Conservation (phyloP, 139 green algal genomes). For the Chlamydomonas incerta region DNA sequence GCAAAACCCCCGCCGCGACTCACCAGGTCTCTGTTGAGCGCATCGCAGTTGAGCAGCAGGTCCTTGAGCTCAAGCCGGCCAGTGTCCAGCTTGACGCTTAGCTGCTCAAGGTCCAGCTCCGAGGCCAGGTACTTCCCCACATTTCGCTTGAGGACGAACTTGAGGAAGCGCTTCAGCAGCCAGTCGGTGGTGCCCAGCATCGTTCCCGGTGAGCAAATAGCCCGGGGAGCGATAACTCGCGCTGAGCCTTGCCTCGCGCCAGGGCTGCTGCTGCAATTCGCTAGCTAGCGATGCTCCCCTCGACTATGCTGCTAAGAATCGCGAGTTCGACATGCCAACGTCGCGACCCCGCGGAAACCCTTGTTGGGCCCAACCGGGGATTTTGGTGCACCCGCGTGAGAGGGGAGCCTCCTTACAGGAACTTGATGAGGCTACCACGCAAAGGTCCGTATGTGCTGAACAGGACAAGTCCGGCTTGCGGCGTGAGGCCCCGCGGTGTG, state of each 20-base stretch:
- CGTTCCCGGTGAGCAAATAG: not conserved
- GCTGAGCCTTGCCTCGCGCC: too few species aligned
- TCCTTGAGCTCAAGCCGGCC: constrained; percentile 76
- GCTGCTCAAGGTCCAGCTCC: constrained; percentile 80
- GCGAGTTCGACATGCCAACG: too few species aligned
- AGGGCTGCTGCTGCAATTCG: too few species aligned
- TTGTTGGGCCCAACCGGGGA: too few species aligned
- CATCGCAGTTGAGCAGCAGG: constrained; percentile 75
- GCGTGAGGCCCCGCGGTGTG: too few species aligned
- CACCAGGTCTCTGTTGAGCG: constrained; percentile 77
- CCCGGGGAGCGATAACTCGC: too few species aligned
- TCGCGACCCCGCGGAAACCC: too few species aligned
- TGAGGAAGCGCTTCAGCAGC: constrained; percentile 76
- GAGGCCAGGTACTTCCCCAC: constrained; percentile 65
- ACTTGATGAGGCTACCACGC: too few species aligned
- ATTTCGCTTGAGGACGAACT: constrained; percentile 77
- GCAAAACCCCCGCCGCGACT: not conserved
- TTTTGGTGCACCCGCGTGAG: too few species aligned
- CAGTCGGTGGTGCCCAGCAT: constrained; percentile 41
- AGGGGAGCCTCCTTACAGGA: too few species aligned
- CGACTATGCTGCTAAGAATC: not conserved
- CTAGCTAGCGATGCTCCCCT: not conserved
- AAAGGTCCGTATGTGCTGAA: too few species aligned
- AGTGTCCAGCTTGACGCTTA: constrained; percentile 72
- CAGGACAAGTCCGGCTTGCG: too few species aligned